phyloP scores from a whole-genome alignment of 1,284 basidiomycete genomes.

The Thecaphora thlaspeos region DNA sequence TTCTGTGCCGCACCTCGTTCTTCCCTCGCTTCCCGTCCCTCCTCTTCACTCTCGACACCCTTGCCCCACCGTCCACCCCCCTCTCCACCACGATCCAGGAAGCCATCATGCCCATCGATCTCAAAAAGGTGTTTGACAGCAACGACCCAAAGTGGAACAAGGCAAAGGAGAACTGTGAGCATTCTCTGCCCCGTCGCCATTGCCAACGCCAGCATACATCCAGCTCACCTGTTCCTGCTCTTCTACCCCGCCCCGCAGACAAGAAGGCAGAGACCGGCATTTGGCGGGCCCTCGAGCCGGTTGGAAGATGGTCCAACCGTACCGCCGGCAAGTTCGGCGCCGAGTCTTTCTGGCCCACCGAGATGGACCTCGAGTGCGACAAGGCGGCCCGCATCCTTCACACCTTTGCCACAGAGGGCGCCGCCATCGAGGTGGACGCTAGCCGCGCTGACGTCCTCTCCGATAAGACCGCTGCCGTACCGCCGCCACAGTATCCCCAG shows the following conservation, averaged over 20 bases:
- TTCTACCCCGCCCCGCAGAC: slow-evolving; percentile 7
- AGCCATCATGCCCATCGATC: slow-evolving; percentile 25
- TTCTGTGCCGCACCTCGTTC: too few species aligned
- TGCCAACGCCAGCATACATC: too few species aligned
- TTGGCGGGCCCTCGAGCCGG: slow-evolving; percentile 39
- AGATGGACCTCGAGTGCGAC: slow-evolving; percentile 43
- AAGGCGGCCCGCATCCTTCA: slow-evolving; percentile 52
- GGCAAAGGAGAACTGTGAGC: slow-evolving; percentile 16
- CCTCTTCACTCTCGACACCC: background rate
- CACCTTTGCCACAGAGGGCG: slow-evolving; percentile 46
- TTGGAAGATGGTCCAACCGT: slow-evolving; percentile 39
- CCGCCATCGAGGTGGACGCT: slow-evolving; percentile 32
- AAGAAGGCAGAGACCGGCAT: slow-evolving; percentile 48
- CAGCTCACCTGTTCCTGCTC: too few species aligned
- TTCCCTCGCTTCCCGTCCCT: background rate
- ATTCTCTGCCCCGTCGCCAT: too few species aligned
- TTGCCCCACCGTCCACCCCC: background rate
- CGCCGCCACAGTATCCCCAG: slow-evolving; percentile 11
- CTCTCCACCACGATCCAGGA: too few species aligned
- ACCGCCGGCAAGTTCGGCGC: slow-evolving; percentile 41
- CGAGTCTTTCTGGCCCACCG: slow-evolving; percentile 53
- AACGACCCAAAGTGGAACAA: slow-evolving; percentile 39
- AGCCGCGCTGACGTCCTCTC: slow-evolving; percentile 20
- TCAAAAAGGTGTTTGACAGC: slow-evolving; percentile 27
- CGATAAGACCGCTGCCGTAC: slow-evolving; percentile 18